Base-by-base conservation (phyloP, 371 early-diverging fungal genomes). In the Umbelopsis sp. region DNA sequence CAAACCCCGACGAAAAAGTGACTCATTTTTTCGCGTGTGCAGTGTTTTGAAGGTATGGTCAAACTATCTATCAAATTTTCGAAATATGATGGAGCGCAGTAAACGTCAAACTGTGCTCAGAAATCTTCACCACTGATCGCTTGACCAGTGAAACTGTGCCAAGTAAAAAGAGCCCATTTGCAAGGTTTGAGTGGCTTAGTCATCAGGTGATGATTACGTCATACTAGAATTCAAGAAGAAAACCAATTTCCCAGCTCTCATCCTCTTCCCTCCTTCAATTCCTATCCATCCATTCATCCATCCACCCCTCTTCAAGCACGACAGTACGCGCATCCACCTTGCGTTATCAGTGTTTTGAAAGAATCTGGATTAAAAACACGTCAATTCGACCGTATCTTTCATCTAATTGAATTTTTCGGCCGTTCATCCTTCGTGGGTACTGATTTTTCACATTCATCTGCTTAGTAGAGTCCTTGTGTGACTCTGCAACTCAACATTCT, bases 111-210 rank as follows among this genome's bases (percentile, higher is more conserved):
- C 7, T 41, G 7, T 7, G 5, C 7, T 41, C 41, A 7, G 2
- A 12, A 41, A 41, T 10, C 10, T 7, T 41, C 41, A 41, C 0
- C 41, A 29, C 41, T 41, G 41, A 41, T 41, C 41, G 7, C 12
- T 48, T 57, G 57, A 57, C 57, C 57, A 57, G 57, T 57, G 57
- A 57, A 57, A 57, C 57, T 57, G 57, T 57, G 57, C 57, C 57
- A 57, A 57, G 57, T 57, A 4, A 35, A 29, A 57, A 35, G 14
- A 35, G 57, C 57, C 57, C 35, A 57, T 57, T 57, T 57, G 57
- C 57, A 57, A 57, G 57, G 57, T 57, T 57, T 57, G 57, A 57
- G 57, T 57, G 57, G 57, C 57, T 57, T 57, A 35, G 35, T 25
- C 35, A 57, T 57, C 57, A 57, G 29, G 57, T 57, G 57, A 57